phyloP scores from a whole-genome alignment of 1,284 basidiomycete species.

The Malassezia japonica region DNA sequence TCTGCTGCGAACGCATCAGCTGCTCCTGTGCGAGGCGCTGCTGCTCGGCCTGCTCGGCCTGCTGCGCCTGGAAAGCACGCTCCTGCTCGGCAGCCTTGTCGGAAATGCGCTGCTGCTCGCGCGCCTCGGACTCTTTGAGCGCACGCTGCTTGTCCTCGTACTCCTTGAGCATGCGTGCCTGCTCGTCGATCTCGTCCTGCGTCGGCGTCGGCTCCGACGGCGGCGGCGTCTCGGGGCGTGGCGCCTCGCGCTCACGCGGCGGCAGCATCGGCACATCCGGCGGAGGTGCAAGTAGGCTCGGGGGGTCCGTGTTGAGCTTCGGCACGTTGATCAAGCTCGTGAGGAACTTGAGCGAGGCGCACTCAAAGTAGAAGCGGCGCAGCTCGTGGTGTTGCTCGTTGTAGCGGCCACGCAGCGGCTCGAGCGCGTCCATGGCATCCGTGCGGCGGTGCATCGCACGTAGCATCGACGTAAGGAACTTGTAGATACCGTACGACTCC shows the following conservation, averaged over 20 bases:
- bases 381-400: constrained; percentile 41
- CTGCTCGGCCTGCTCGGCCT: constrained; percentile 75
- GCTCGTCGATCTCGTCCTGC: constrained; percentile 68
- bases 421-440: constrained; percentile 44
- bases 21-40: constrained; percentile 82
- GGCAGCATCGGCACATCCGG: constrained; percentile 38
- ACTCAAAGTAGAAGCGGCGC: constrained; percentile 48
- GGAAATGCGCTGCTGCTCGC: constrained; percentile 67
- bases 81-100: constrained; percentile 74
- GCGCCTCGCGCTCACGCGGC: constrained; percentile 26
- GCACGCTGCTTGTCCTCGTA: constrained; percentile 91
- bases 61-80: constrained; percentile 80
- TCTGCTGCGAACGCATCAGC: constrained; percentile 63
- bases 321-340: constrained; percentile 48
- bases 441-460: constrained; percentile 48
- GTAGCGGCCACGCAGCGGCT: constrained; percentile 45
- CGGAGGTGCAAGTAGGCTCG: constrained; percentile 45
- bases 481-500: constrained; percentile 48
- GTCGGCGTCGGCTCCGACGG: constrained; percentile 25
- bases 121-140: constrained; percentile 67
- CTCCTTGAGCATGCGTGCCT: constrained; percentile 86
- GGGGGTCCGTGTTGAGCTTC: constrained; percentile 46
- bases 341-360: constrained; percentile 46
- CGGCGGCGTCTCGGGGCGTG: constrained; percentile 28
- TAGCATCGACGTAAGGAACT: constrained; percentile 48